Conservation (phyloP, 164 flowering plant genomes). For the Pachysandra terminalis region DNA sequence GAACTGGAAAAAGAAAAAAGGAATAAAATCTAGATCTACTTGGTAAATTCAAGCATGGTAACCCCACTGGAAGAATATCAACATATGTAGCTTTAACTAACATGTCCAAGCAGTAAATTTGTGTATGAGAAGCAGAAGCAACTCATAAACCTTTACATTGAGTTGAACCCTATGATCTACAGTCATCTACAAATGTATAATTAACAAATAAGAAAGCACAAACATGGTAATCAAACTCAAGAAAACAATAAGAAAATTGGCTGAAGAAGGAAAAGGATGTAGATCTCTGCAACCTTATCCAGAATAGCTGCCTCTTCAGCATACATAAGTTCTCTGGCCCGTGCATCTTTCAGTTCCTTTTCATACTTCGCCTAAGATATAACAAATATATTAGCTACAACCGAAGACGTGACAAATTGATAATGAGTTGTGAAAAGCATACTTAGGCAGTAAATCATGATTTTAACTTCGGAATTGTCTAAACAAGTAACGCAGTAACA, state of each 20-base stretch:
- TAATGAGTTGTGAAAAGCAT: neutral
- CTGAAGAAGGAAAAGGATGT: neutral
- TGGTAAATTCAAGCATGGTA: no score
- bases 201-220: neutral
- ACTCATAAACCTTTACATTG: neutral
- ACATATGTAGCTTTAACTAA: no score
- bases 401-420: neutral
- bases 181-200: neutral
- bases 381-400: neutral
- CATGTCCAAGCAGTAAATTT: no score
- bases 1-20: no score
- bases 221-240: neutral
- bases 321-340: conserved; percentile 91
- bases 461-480: neutral
- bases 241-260: neutral
- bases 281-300: conserved; percentile 60
- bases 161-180: neutral
- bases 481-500: neutral
- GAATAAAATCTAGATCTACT: no score
- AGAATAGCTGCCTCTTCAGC: conserved; percentile 91
- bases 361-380: conserved; percentile 72
- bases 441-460: neutral
- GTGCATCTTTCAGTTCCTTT: conserved; percentile 81
- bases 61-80: no score
- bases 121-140: neutral